These are phyloP conservation scores for Rhodamnia argentea DNA, from an alignment of 345 rosid genomes.

Conservation along the genomic window DNA sequence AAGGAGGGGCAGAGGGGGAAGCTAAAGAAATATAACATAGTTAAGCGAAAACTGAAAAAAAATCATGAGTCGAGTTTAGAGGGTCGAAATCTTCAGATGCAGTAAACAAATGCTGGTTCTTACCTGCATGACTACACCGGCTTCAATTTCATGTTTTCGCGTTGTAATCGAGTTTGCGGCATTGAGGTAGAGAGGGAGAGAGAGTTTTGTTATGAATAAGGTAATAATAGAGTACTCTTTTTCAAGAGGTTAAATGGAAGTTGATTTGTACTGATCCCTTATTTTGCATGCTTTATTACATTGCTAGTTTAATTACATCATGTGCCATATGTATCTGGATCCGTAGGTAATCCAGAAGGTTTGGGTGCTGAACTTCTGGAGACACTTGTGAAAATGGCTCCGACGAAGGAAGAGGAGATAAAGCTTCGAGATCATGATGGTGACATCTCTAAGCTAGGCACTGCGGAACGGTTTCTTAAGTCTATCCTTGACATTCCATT, in stretches of 20 bases:
- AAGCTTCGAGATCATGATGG: slow-evolving; percentile 77
- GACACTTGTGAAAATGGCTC: slow-evolving; percentile 96
- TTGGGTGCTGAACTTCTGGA: slow-evolving; percentile 90
- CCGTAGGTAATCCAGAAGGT: slow-evolving; percentile 77
- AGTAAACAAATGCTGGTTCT: background rate
- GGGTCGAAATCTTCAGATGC: background rate
- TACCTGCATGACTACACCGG: background rate
- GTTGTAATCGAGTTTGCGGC: background rate
- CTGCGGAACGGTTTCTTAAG: slow-evolving; percentile 92
- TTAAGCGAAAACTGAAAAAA: background rate
- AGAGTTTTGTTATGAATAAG: background rate
- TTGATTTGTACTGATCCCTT: background rate
- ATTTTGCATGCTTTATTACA: background rate
- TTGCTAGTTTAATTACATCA: background rate
- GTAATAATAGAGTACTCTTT: background rate
- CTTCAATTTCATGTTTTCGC: background rate
- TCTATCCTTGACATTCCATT: slow-evolving; percentile 79
- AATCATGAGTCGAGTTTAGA: background rate
- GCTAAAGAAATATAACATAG: background rate
- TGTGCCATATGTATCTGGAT: slow-evolving; percentile 3
- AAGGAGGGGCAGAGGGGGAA: background rate
- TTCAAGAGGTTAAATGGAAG: background rate
- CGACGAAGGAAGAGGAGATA: slow-evolving; percentile 94
- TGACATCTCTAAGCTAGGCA: slow-evolving; percentile 66
- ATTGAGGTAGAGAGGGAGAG: background rate